Evolutionary conservation across 768 basidiomycete genomes (phyloP).

Genomic region (Zangia roseola): DNA sequence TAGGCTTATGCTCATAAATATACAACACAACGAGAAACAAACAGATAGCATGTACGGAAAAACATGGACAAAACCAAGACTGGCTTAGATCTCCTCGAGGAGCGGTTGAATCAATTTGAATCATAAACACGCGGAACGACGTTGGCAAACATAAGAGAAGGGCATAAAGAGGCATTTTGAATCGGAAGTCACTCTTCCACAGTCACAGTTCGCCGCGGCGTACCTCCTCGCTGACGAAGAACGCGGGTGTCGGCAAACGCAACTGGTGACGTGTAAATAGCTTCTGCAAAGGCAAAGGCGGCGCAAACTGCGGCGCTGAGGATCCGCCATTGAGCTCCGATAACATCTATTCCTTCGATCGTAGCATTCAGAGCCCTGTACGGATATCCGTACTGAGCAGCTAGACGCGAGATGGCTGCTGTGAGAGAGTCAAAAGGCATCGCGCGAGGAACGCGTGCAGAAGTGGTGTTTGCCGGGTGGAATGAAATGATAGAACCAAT

Average conservation of each 20-base stretch:
- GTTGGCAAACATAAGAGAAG: not conserved
- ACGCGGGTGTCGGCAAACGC: constrained; percentile 33
- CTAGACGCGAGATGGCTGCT: constrained; percentile 62
- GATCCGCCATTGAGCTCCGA: constrained; percentile 56
- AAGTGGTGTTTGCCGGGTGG: constrained; percentile 39
- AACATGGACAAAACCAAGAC: constrained; percentile 11
- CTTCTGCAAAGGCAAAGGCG: constrained; percentile 70
- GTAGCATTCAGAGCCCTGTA: constrained; percentile 30
- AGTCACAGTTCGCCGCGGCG: constrained; percentile 21
- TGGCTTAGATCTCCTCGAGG: constrained; percentile 3
- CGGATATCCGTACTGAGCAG: constrained; percentile 58
- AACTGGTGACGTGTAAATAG: constrained; percentile 48
- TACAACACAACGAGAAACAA: constrained; percentile 13
- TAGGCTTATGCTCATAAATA: constrained; percentile 19
- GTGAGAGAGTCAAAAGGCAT: constrained; percentile 58
- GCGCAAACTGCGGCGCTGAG: constrained; percentile 53
- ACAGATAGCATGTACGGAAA: constrained; percentile 19
- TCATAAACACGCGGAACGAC: not conserved
- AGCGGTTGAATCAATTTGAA: not conserved
- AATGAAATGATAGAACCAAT: constrained; percentile 64
- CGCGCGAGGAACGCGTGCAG: constrained; percentile 21
- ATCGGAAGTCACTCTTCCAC: constrained; percentile 20
- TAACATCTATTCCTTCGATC: constrained; percentile 46
- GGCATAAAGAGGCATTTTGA: not conserved
- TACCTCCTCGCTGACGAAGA: constrained; percentile 20